These are phyloP conservation scores for Suillus ampliporus DNA, from an alignment of 768 basidiomycete genomes.

Conservation along the genomic window DNA sequence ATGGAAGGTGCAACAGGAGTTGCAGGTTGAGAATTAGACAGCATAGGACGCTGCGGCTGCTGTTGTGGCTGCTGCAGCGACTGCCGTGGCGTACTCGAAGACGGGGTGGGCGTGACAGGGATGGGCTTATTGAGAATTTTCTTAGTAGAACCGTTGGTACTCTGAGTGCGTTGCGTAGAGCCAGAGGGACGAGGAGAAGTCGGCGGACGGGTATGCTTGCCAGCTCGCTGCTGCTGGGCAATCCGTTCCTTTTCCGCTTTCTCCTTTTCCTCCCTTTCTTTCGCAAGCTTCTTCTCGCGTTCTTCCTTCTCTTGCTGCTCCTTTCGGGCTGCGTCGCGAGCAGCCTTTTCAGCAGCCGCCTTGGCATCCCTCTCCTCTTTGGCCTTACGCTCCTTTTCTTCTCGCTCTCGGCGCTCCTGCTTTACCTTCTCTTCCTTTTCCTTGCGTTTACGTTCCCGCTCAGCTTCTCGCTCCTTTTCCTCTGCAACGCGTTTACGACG, in stretches of 20 bases:
- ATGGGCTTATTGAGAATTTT: slow-evolving; percentile 62
- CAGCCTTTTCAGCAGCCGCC: slow-evolving; percentile 53
- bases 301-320: slow-evolving; percentile 66
- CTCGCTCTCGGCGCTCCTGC: slow-evolving; percentile 57
- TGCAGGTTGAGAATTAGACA: slow-evolving; percentile 48
- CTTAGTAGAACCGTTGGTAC: slow-evolving; percentile 57
- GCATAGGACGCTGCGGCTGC: slow-evolving; percentile 42
- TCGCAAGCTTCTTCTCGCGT: slow-evolving; percentile 67
- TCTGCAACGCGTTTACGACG: slow-evolving; percentile 74
- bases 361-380: slow-evolving; percentile 70
- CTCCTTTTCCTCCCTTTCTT: slow-evolving; percentile 69
- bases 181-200: slow-evolving; percentile 58
- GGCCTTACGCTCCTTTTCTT: slow-evolving; percentile 67
- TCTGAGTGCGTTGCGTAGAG: slow-evolving; percentile 52
- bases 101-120: slow-evolving; percentile 22
- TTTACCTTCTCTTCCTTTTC: slow-evolving; percentile 72
- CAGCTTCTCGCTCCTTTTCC: slow-evolving; percentile 80
- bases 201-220: slow-evolving; percentile 51
- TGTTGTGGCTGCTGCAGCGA: slow-evolving; percentile 42
- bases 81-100: slow-evolving; percentile 23
- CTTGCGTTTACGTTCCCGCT: slow-evolving; percentile 74
- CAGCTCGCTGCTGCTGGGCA: slow-evolving; percentile 53
- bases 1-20: slow-evolving; percentile 44
- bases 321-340: slow-evolving; percentile 42
- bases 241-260: slow-evolving; percentile 54